Conservation (phyloP, 108 stramenopile genomes). For the Fragilariopsis cylindrus region DNA sequence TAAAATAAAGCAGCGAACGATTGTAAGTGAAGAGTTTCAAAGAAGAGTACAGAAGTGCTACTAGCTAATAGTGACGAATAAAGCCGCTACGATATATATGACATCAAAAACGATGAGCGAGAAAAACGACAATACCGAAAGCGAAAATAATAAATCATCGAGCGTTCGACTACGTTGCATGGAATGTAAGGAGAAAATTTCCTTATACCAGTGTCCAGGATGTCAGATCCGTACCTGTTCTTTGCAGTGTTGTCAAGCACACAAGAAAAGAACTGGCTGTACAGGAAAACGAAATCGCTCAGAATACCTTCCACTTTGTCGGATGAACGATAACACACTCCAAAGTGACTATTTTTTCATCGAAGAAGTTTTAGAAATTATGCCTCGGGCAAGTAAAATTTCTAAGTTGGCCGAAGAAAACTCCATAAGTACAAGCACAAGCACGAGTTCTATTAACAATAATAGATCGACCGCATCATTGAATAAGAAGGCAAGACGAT, state of each 20-base stretch:
- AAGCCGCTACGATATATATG: too few species aligned
- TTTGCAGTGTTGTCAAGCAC: constrained; percentile 52
- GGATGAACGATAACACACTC: constrained; percentile 56
- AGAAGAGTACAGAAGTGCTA: too few species aligned
- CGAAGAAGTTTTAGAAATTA: constrained; percentile 64
- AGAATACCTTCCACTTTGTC: constrained; percentile 37
- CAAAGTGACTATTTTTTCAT: constrained; percentile 76
- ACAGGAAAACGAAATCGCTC: constrained; percentile 73
- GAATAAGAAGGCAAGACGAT: constrained; percentile 35
- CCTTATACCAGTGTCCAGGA: constrained; percentile 66
- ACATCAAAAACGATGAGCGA: not conserved
- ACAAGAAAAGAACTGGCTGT: constrained; percentile 57
- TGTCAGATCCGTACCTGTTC: constrained; percentile 63
- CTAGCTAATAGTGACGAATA: too few species aligned
- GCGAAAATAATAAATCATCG: not conserved
- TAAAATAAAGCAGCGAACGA: too few species aligned
- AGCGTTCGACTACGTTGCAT: constrained; percentile 29
- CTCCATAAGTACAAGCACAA: constrained; percentile 2
- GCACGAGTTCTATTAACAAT: not conserved
- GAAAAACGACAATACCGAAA: not conserved
- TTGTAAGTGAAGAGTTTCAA: too few species aligned
- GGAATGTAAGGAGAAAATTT: constrained; percentile 43
- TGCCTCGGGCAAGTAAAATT: constrained; percentile 44
- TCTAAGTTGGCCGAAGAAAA: constrained; percentile 34
- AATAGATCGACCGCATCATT: not conserved